Conservation (phyloP, 1,139 yeast species). For the Barnettozyma hawaiiensis region DNA sequence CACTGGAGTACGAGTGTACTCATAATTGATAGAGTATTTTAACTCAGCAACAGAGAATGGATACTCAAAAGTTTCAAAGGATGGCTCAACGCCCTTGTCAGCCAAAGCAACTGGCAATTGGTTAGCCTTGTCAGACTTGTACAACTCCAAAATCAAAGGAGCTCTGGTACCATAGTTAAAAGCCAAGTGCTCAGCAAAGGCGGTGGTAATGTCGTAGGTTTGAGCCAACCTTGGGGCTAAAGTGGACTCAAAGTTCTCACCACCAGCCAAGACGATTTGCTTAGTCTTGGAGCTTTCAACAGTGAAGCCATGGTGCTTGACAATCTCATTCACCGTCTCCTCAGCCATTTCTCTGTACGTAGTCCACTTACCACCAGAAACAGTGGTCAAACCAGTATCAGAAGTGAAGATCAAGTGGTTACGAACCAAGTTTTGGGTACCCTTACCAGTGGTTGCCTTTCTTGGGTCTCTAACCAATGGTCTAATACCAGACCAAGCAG, state of each 20-base stretch:
- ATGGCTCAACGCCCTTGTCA: constrained; percentile 28
- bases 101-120: constrained; percentile 62
- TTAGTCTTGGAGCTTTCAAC: constrained; percentile 61
- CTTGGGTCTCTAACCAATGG: constrained; percentile 91
- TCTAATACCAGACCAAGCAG: constrained; percentile 97
- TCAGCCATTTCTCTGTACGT: constrained; percentile 97
- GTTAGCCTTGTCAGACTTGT: constrained; percentile 46
- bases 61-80: constrained; percentile 54
- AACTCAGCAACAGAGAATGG: constrained; percentile 93
- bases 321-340: constrained; percentile 79
- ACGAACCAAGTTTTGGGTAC: constrained; percentile 83
- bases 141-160: constrained; percentile 66
- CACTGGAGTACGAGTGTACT: constrained; percentile 80
- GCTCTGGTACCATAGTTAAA: constrained; percentile 90
- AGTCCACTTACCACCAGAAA: constrained; percentile 98
- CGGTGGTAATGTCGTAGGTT: constrained; percentile 66
- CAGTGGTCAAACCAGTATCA: constrained; percentile 72
- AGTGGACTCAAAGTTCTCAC: constrained; percentile 63
- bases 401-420: constrained; percentile 77
- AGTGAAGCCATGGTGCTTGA: constrained; percentile 41
- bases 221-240: constrained; percentile 78
- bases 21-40: constrained; percentile 74
- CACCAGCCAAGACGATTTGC: constrained; percentile 66
- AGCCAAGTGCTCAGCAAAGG: constrained; percentile 77
- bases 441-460: constrained; percentile 36